Percentiles rank a stretch among this genome's conserved stretches.
Evolutionary conservation across 2,329 filamentous ascomycete genomes (phyloP).

Genomic region (Geoglossum cookeanum): DNA sequence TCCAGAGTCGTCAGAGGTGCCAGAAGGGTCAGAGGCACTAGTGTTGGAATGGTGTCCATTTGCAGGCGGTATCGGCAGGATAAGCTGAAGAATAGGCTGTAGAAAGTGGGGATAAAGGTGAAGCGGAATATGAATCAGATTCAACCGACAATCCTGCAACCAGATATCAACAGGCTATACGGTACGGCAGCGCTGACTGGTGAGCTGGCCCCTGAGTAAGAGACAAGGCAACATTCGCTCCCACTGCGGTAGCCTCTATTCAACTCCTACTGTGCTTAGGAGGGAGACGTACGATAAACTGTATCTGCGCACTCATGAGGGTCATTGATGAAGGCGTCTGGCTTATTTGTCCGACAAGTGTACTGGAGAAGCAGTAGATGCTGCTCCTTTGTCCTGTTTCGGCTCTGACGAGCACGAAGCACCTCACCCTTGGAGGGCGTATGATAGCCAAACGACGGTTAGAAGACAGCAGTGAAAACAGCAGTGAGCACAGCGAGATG

Average conservation of each 20-base stretch:
- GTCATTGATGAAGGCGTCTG: neutral
- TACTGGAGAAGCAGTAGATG: neutral
- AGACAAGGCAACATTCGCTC: neutral
- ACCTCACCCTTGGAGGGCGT: too few species aligned
- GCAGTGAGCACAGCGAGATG: neutral
- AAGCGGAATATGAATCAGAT: constrained; percentile 77
- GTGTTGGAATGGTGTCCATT: constrained; percentile 21
- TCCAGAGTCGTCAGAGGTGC: constrained; percentile 9
- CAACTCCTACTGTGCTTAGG: too few species aligned
- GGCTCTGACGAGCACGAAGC: neutral
- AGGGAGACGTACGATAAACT: constrained; percentile 6
- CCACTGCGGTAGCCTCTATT: neutral
- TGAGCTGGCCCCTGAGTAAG: neutral
- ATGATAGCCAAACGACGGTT: too few species aligned
- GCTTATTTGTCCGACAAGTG: neutral
- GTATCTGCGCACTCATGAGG: constrained; percentile 5
- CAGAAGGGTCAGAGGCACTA: constrained; percentile 11
- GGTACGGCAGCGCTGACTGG: neutral
- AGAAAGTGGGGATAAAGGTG: constrained; percentile 58
- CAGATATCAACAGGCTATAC: neutral
- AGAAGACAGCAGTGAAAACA: too few species aligned
- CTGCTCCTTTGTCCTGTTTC: neutral
- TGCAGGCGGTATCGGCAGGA: constrained; percentile 38
- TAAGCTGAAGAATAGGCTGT: constrained; percentile 68
- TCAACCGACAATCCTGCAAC: constrained; percentile 62